A percentile compares a stretch with the other conserved stretches of the same genome.
Evolutionary conservation across 73 alveolate species (phyloP).

Genomic region (Paramecium octaurelia): DNA sequence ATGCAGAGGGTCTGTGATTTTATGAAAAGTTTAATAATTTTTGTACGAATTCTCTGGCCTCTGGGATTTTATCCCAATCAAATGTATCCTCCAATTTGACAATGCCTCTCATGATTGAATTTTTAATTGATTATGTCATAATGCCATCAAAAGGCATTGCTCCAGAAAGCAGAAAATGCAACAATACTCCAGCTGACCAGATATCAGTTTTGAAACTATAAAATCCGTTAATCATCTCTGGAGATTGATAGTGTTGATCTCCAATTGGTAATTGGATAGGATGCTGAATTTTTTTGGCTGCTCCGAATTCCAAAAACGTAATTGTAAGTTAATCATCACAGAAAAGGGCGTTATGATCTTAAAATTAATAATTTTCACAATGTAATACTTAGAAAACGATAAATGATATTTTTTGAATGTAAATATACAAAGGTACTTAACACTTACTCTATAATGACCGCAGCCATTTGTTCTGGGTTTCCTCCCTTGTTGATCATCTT

Average conservation of each 20-base stretch:
- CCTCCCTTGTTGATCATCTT: not conserved
- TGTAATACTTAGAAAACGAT: not conserved
- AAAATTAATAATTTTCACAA: not conserved
- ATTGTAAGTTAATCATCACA: not conserved
- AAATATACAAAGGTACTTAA: not conserved
- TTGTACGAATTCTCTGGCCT: constrained; percentile 71
- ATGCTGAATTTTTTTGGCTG: not conserved
- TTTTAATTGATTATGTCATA: constrained; percentile 64
- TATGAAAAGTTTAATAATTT: constrained; percentile 70
- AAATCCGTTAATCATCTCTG: constrained; percentile 26
- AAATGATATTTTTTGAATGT: constrained; percentile 24
- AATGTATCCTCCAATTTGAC: constrained; percentile 42
- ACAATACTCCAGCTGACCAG: constrained; percentile 53
- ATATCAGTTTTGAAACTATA: constrained; percentile 51
- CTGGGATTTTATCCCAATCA: constrained; percentile 81
- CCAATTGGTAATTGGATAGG: not conserved
- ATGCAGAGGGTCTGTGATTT: constrained; percentile 74
- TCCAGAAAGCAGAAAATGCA: constrained; percentile 41
- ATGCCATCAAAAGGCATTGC: constrained; percentile 56
- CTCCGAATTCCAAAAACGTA: not conserved
- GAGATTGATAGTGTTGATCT: constrained; percentile 30
- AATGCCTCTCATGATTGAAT: constrained; percentile 58
- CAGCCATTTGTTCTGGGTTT: not conserved
- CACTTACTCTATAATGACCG: not conserved
- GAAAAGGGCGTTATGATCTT: not conserved